Conservation (phyloP, 352 stramenopile genomes). For the Peronosclerospora sorghi region DNA sequence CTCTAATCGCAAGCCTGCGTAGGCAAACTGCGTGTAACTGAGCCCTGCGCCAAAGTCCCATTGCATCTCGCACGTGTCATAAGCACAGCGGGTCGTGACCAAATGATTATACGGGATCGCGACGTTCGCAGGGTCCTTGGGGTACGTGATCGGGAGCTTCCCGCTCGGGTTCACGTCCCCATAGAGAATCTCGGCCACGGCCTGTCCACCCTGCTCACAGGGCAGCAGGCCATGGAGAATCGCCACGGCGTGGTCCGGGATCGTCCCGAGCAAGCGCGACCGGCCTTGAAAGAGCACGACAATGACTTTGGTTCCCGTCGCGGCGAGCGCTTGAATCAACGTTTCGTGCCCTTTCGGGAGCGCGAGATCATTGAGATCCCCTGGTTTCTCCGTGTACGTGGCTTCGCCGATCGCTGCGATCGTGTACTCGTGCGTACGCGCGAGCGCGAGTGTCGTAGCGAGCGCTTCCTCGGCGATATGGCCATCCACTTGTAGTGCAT, state of each 20-base stretch:
- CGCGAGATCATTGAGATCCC: background rate
- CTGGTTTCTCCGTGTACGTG: background rate
- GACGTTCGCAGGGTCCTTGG: conserved; percentile 36
- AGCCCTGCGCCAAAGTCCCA: conserved; percentile 57
- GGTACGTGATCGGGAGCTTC: conserved; percentile 71
- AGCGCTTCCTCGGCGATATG: background rate
- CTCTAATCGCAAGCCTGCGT: conserved; percentile 33
- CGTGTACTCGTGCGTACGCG: background rate
- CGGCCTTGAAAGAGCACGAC: conserved; percentile 52
- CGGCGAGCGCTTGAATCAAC: conserved; percentile 21
- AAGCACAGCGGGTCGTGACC: conserved; percentile 31
- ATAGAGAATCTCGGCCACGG: conserved; percentile 73
- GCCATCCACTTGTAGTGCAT: background rate
- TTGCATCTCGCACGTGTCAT: conserved; percentile 35
- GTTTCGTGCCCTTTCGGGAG: background rate
- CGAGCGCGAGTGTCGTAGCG: background rate
- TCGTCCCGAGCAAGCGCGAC: conserved; percentile 44
- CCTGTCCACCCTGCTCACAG: conserved; percentile 68
- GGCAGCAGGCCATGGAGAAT: conserved; percentile 63
- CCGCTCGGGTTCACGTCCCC: conserved; percentile 75
- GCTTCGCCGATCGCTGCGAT: background rate
- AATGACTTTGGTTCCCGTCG: background rate
- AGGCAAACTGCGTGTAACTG: conserved; percentile 66
- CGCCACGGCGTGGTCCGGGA: conserved; percentile 30
- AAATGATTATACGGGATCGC: conserved; percentile 62